Evolutionary conservation across 345 rosid species (phyloP).

Genomic region (Salix koriyanagi): DNA sequence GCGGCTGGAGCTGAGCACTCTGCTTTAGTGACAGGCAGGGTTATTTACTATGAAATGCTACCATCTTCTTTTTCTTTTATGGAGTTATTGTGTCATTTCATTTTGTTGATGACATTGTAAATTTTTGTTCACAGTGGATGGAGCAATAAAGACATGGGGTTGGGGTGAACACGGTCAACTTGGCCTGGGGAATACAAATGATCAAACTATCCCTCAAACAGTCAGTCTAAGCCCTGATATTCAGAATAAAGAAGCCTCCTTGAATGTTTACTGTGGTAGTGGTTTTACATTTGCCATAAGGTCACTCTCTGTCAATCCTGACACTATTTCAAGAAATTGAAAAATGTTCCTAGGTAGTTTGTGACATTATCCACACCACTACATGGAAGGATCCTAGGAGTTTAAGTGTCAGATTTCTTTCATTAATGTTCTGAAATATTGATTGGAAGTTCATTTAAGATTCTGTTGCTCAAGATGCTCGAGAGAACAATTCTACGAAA

Average conservation of each 20-base stretch:
- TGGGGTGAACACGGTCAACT: slow-evolving; percentile 99
- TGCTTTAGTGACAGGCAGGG: slow-evolving; percentile 58
- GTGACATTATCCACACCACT: no score
- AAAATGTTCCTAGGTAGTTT: neutral
- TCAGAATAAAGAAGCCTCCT: slow-evolving; percentile 10
- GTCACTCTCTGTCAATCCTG: slow-evolving; percentile 18
- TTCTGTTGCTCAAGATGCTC: neutral
- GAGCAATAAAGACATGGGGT: slow-evolving; percentile 73
- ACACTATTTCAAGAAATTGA: no score
- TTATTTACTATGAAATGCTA: neutral
- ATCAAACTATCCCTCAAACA: slow-evolving; percentile 48
- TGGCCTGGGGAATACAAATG: slow-evolving; percentile 61
- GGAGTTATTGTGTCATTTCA: neutral
- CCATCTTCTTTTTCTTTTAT: neutral
- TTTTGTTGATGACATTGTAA: neutral
- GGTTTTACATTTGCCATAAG: slow-evolving; percentile 60
- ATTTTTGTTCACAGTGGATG: slow-evolving; percentile 43
- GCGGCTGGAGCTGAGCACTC: slow-evolving; percentile 96
- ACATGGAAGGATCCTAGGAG: no score
- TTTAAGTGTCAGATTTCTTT: no score
- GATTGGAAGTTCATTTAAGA: neutral
- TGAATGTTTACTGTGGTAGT: slow-evolving; percentile 74
- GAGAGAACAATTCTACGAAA: neutral
- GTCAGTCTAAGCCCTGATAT: slow-evolving; percentile 33
- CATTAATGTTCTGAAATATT: no score